Evolutionary conservation across 495 filamentous ascomycete species (phyloP), one percentile per base, ranked within the genome.

Genomic region (Aspergillus saccharolyticus): DNA sequence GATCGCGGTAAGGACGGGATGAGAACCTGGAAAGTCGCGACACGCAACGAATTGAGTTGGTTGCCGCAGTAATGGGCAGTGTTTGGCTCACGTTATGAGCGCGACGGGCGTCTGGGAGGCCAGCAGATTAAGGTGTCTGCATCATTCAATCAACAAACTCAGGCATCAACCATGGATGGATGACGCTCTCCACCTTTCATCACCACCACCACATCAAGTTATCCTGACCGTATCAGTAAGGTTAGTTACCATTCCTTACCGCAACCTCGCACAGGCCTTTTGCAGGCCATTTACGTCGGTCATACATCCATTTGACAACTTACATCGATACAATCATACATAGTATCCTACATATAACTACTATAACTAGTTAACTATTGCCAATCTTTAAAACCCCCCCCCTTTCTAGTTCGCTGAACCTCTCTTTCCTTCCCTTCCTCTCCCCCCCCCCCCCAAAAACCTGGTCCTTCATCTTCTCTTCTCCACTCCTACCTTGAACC

Each of bases 191-290:
- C 9, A 30, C 15, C 19, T 14, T 21, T 49, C 17, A n/a, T n/a
- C n/a, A n/a, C 52, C 46, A 45, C 52, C 56, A 53, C 54, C 44
- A 46, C 52, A 4, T 30, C 42, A 49, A 57, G 30, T 55, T 42
- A 59, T 44, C 50, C 43, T 63, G 56, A 69, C 66, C 24, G 66
- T 69, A 66, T 44, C 33, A 25, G 48, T 68, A n/a, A n/a, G n/a
- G n/a, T n/a, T n/a, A n/a, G n/a, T n/a, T n/a, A 68, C 66, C 33
- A 47, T 22, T 44, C 48, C 21, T 22, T 52, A 39, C 45, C 28
- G 25, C 30, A 19, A 17, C 24, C 0, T 53, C 51, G 44, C 46
- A 44, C 19, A 14, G 19, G 15, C 20, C 21, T 16, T 43, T 16
- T 42, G 17, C 18, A 44, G 51, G 16, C 18, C 9, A 53, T 21